Evolutionary conservation across 495 filamentous ascomycete genomes (phyloP).

Genomic region (Podospora conica): DNA sequence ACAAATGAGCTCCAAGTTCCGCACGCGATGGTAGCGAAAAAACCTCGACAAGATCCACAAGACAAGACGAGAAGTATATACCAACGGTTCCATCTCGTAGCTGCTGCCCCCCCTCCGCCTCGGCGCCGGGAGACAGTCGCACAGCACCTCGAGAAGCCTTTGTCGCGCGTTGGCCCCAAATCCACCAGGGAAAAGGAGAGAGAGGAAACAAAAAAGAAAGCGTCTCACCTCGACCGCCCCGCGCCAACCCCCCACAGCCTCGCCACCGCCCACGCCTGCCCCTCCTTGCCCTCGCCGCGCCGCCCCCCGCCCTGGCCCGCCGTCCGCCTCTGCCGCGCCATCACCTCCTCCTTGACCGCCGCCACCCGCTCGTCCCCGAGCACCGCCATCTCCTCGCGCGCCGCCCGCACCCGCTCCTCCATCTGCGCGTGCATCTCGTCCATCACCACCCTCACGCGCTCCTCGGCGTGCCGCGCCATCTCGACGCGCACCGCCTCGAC

Average conservation of each 20-base stretch:
- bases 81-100: background rate
- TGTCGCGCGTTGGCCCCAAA: background rate
- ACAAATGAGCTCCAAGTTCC: background rate
- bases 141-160: background rate
- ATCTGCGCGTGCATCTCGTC: background rate
- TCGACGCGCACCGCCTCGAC: background rate
- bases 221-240: slow-evolving; percentile 7
- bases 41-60: background rate
- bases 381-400: slow-evolving; percentile 4
- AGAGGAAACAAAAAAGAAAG: background rate
- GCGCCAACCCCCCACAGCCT: slow-evolving; percentile 11
- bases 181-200: no score
- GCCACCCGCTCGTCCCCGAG: background rate
- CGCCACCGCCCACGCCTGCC: slow-evolving; percentile 12
- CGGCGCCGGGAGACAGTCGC: background rate
- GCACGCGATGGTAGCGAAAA: background rate
- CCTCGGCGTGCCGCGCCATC: slow-evolving; percentile 2
- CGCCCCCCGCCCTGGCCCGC: background rate
- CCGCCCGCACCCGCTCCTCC: background rate
- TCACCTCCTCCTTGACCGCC: background rate
- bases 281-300: background rate
- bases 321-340: background rate
- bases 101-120: background rate
- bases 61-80: background rate
- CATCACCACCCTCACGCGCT: background rate